These are phyloP conservation scores for Cinnamomum micranthum DNA, from an alignment of 164 flowering plant species.

Conservation along the genomic window DNA sequence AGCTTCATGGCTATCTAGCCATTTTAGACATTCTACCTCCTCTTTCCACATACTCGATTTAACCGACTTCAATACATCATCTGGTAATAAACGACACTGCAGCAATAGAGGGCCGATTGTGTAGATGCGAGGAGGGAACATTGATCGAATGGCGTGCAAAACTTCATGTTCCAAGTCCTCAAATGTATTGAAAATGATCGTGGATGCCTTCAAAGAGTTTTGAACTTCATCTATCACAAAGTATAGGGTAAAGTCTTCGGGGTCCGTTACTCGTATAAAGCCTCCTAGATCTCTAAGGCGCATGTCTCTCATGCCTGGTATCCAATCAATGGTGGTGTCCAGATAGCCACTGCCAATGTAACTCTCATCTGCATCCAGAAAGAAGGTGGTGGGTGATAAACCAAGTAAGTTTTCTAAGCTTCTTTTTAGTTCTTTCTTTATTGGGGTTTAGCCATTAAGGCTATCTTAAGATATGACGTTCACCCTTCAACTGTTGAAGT, in stretches of 20 bases:
- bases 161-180: slow-evolving; percentile 10
- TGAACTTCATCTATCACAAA: background rate
- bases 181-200: slow-evolving; percentile 11
- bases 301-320: slow-evolving; percentile 4
- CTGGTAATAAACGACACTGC: slow-evolving; percentile 5
- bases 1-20: slow-evolving; percentile 36
- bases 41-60: slow-evolving; percentile 46
- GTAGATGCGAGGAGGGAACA: background rate
- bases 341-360: slow-evolving; percentile 2
- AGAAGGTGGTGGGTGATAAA: too few species aligned
- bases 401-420: too few species aligned
- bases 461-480: too few species aligned
- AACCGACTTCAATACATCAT: slow-evolving; percentile 9
- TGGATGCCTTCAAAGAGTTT: background rate
- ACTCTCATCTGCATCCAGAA: background rate
- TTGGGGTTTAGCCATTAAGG: too few species aligned
- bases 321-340: slow-evolving; percentile 5
- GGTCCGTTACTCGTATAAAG: background rate
- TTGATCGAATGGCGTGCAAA: background rate
- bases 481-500: too few species aligned
- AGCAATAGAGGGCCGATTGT: slow-evolving; percentile 10
- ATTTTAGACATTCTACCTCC: slow-evolving; percentile 21
- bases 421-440: too few species aligned
- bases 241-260: slow-evolving; percentile 4
- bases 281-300: background rate